Conservation (phyloP, 805 yeast species). For the Isabelozyma heimii region DNA sequence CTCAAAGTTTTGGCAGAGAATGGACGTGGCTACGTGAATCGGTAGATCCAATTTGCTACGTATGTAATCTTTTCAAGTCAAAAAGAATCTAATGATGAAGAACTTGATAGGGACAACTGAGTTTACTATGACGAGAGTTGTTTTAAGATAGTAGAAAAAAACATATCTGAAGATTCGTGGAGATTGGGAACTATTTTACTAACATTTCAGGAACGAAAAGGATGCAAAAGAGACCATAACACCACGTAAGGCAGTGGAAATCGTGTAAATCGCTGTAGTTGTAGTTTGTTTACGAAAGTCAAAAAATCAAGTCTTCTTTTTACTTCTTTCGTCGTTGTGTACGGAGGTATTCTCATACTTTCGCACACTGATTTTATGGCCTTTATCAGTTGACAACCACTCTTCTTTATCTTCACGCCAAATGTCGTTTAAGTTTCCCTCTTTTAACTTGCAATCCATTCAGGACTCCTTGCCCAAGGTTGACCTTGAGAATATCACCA, state of each 20-base stretch:
- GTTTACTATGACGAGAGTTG: constrained; percentile 20
- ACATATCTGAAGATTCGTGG: constrained; percentile 1
- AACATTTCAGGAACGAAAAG: not conserved
- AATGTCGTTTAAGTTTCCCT: constrained; percentile 41
- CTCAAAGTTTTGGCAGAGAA: too few species aligned
- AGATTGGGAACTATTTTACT: not conserved
- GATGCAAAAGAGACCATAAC: not conserved
- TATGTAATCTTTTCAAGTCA: not conserved
- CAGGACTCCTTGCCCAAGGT: constrained; percentile 42
- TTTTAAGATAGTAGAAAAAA: constrained; percentile 21
- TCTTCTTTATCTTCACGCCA: not conserved
- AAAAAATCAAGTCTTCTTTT: too few species aligned
- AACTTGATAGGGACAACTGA: constrained; percentile 28
- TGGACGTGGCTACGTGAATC: not conserved
- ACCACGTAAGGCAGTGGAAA: not conserved
- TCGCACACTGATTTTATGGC: too few species aligned
- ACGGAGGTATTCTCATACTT: not conserved
- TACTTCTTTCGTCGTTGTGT: not conserved
- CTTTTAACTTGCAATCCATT: constrained; percentile 34
- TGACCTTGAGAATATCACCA: constrained; percentile 32
- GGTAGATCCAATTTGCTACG: not conserved
- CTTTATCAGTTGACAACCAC: not conserved
- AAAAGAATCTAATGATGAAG: constrained; percentile 10
- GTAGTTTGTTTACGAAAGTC: too few species aligned
- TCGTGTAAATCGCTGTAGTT: too few species aligned